Evolutionary conservation across 1,284 basidiomycete species (phyloP).

Genomic region (Boletus mariae): DNA sequence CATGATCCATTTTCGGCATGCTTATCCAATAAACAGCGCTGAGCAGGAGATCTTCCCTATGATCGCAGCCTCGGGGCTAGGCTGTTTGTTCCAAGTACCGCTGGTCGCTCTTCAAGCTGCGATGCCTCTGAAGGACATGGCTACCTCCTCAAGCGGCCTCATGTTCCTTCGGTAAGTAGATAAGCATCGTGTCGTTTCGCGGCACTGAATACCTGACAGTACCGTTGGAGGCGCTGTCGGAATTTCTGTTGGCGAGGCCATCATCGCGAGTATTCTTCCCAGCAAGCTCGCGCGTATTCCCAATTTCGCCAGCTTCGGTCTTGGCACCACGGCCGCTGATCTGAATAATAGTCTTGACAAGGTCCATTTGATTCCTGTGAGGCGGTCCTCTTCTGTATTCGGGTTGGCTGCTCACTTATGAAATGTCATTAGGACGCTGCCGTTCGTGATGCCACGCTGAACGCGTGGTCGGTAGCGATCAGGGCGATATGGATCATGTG

Average conservation of each 20-base stretch:
- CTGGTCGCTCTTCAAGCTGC: conserved; percentile 73
- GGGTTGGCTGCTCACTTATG: neutral
- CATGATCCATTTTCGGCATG: neutral
- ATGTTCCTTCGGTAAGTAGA: conserved; percentile 60
- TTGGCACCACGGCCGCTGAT: conserved; percentile 50
- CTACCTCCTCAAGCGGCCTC: conserved; percentile 68
- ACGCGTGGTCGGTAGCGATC: conserved; percentile 70
- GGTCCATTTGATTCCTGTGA: conserved; percentile 54
- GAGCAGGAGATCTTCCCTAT: conserved; percentile 51
- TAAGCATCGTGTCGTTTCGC: neutral
- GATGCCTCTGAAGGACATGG: conserved; percentile 81
- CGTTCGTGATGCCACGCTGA: conserved; percentile 50
- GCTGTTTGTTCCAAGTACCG: conserved; percentile 65
- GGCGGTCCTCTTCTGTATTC: neutral
- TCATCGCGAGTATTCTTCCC: conserved; percentile 59
- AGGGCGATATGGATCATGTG: conserved; percentile 70
- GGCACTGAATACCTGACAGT: conserved; percentile 31
- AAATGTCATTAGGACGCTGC: conserved; percentile 41
- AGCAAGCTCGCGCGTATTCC: conserved; percentile 49
- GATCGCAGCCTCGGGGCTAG: conserved; percentile 57
- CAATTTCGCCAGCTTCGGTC: conserved; percentile 31
- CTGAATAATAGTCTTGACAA: conserved; percentile 55
- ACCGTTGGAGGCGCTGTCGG: conserved; percentile 79
- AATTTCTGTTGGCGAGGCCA: conserved; percentile 67
- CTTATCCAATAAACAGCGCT: neutral